Base-by-base conservation (phyloP, 495 filamentous ascomycete species). In the Talaromyces ruber region DNA sequence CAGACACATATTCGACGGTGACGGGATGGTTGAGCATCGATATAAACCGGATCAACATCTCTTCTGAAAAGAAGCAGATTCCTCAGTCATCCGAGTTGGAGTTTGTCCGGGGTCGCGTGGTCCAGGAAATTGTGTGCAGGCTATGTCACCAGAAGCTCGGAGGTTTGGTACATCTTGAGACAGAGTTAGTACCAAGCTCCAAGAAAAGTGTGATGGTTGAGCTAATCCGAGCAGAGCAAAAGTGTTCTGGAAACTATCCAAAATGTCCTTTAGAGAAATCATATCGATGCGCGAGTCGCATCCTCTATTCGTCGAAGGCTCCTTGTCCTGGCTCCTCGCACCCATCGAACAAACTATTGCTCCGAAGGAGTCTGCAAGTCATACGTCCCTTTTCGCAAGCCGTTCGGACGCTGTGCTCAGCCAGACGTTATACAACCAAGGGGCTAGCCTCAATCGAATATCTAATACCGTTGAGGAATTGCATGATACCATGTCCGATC, bases 111-210 rank as follows among this genome's bases (percentile, higher is more conserved):
- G 77, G 75, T 6, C 71, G 77, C 22, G 72, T 74, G 32, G 67
- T 76, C 1, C 77, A 79, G 53, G 77, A 79, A 37, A 67, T 78
- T 2, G 62, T 70, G 6, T 80, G 77, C 61, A 75, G 76, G 61
- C 67, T 80, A n/a, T 80, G 77, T 30, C 77, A 77, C 47, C 75
- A 77, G 62, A 76, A 75, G 52, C 62, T 79, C 24, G 77, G 75
- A 2, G 74, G 72, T 9, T 43, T 80, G 9, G 76, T 72, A 37
- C 66, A 59, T 1, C 64, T 79, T 26, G 75, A 79, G 26, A 72
- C 71, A 65, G 76, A 75, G 77, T 80, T 70, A 62, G 74, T 53
- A 4, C 9, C 12, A 4, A 8, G 21, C 2, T 12, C 21, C 6
- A 7, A 24, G 4, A n/a, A 28, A 7, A 4, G n/a, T 1, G 21